These are phyloP conservation scores for Globisporangium cylindrosporum DNA, from an alignment of 352 stramenopile species.

Conservation along the genomic window DNA sequence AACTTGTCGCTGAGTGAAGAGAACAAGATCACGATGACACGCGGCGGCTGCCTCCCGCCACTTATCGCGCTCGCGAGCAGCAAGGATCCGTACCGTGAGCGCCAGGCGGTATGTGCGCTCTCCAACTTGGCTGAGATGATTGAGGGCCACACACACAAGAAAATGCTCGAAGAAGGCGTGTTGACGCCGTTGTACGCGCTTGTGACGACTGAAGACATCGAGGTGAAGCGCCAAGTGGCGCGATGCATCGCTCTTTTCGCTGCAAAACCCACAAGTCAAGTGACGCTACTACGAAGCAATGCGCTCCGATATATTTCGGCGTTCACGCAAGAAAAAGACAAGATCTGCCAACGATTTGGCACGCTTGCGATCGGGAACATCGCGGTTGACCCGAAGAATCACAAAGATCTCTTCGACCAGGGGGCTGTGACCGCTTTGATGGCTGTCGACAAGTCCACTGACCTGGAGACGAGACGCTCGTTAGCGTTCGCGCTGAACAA, in stretches of 20 bases:
- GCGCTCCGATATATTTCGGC: constrained; percentile 86
- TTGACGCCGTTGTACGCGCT: constrained; percentile 90
- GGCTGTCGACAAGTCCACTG: constrained; percentile 71
- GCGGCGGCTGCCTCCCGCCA: constrained; percentile 91
- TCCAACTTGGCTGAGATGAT: constrained; percentile 96
- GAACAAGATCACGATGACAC: constrained; percentile 95
- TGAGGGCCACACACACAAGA: constrained; percentile 93
- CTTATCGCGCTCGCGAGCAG: constrained; percentile 88
- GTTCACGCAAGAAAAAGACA: constrained; percentile 82
- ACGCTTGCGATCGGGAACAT: constrained; percentile 92
- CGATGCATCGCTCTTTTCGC: constrained; percentile 93
- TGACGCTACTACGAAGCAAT: constrained; percentile 81
- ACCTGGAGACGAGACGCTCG: constrained; percentile 90
- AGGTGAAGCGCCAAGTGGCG: constrained; percentile 91
- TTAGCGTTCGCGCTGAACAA: constrained; percentile 95
- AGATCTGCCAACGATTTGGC: constrained; percentile 86
- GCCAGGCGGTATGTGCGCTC: constrained; percentile 91
- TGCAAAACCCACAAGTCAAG: constrained; percentile 90
- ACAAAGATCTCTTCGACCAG: constrained; percentile 92
- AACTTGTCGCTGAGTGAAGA: constrained; percentile 95
- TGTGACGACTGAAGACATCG: constrained; percentile 61
- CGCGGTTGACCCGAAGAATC: constrained; percentile 83
- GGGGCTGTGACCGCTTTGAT: constrained; percentile 89
- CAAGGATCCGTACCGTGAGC: constrained; percentile 88
- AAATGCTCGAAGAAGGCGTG: constrained; percentile 92